Percentiles rank a stretch among this genome's conserved stretches.
Evolutionary conservation across 768 basidiomycete species (phyloP).

Genomic region (Suillus discolor): DNA sequence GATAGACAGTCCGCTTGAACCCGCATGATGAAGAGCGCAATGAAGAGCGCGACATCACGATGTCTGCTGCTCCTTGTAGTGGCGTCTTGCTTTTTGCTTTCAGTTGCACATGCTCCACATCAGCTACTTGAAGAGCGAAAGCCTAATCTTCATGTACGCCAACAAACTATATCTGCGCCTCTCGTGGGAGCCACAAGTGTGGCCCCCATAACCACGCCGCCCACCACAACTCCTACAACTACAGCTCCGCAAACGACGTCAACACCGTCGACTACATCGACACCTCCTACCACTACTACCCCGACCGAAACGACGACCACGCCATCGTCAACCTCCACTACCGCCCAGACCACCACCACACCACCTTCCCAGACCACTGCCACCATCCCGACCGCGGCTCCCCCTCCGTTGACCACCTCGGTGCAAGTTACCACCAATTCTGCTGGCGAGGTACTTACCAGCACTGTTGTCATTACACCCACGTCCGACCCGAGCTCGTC

Average conservation of each 20-base stretch:
- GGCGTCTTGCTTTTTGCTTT: constrained; percentile 27
- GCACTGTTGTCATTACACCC: constrained; percentile 18
- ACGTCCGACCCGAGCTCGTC: constrained; percentile 28
- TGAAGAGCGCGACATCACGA: constrained; percentile 24
- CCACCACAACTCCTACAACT: constrained; percentile 13
- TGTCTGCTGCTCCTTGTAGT: constrained; percentile 29
- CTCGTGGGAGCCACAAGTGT: constrained; percentile 8
- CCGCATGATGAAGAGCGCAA: constrained; percentile 18
- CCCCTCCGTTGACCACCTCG: constrained; percentile 18
- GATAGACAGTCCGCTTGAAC: constrained; percentile 7
- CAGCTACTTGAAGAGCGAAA: constrained; percentile 18
- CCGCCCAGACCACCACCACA: constrained; percentile 5
- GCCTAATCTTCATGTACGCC: constrained; percentile 20
- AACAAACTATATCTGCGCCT: constrained; percentile 1
- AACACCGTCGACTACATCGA: neutral
- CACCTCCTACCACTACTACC: constrained; percentile 14
- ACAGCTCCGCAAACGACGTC: constrained; percentile 9
- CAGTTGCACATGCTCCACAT: constrained; percentile 28
- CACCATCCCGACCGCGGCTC: constrained; percentile 6
- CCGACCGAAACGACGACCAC: constrained; percentile 8
- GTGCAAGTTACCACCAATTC: constrained; percentile 27
- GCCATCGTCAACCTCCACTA: neutral
- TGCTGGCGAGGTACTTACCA: constrained; percentile 32
- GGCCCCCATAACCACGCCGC: constrained; percentile 11
- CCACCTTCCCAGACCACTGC: constrained; percentile 12